These are phyloP conservation scores for Trichomonascaceae sp. DNA, from an alignment of 1,139 yeast genomes.

Conservation along the genomic window DNA sequence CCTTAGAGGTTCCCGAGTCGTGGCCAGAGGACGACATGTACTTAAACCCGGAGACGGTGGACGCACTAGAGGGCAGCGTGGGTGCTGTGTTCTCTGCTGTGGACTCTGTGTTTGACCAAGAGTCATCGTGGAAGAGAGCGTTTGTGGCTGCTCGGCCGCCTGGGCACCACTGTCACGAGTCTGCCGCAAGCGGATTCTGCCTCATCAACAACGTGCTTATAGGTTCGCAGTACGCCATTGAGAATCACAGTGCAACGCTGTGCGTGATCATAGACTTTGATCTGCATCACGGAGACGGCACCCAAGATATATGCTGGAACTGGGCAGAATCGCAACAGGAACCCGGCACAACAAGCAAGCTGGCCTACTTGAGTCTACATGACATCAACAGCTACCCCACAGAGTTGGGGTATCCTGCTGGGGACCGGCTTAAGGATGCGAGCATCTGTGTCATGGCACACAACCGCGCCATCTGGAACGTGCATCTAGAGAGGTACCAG, in stretches of 20 bases:
- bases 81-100: conserved; percentile 69
- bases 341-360: conserved; percentile 2
- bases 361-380: conserved; percentile 76
- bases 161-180: conserved; percentile 84
- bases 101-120: conserved; percentile 35
- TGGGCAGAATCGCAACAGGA: conserved; percentile 22
- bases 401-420: conserved; percentile 64
- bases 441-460: conserved; percentile 72
- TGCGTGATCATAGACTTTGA: conserved; percentile 77
- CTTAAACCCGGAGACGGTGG: conserved; percentile 50
- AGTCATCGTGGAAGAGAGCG: conserved; percentile 28
- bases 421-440: conserved; percentile 60
- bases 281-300: conserved; percentile 87
- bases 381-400: conserved; percentile 84
- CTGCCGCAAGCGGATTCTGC: conserved; percentile 81
- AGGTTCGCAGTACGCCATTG: conserved; percentile 68
- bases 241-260: conserved; percentile 54
- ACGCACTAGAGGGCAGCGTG: conserved; percentile 66
- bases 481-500: conserved; percentile 58
- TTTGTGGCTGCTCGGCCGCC: conserved; percentile 73
- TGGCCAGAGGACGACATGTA: conserved; percentile 86
- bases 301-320: conserved; percentile 82
- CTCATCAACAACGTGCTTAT: conserved; percentile 71
- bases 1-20: conserved; percentile 63
- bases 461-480: conserved; percentile 73